phyloP scores from a whole-genome alignment of 2,329 filamentous ascomycete genomes.

The Cladophialophora chaetospira region DNA sequence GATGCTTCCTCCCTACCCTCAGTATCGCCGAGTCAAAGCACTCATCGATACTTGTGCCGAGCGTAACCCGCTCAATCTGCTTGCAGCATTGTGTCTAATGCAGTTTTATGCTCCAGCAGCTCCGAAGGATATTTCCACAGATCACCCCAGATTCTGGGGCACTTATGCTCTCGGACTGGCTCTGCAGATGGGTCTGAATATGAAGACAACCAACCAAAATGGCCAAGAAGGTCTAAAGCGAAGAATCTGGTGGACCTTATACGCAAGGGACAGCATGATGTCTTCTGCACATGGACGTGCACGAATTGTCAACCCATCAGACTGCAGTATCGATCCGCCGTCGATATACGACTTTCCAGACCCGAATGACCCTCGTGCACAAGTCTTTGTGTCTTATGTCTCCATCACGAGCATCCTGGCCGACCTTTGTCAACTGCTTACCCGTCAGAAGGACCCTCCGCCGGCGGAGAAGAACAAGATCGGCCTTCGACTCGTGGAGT shows the following conservation, averaged over 20 bases:
- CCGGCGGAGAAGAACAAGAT: conserved; percentile 6
- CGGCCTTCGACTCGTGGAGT: conserved; percentile 12
- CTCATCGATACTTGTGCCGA: conserved; percentile 20
- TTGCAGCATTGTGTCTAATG: conserved; percentile 19
- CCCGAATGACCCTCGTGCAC: conserved; percentile 13
- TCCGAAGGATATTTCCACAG: conserved; percentile 21
- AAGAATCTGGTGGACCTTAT: conserved; percentile 24
- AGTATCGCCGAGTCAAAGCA: conserved; percentile 20
- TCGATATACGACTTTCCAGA: conserved; percentile 20
- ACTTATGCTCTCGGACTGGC: conserved; percentile 20
- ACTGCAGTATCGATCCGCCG: conserved; percentile 16
- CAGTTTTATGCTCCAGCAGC: conserved; percentile 21
- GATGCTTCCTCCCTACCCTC: neutral
- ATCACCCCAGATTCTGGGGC: conserved; percentile 20
- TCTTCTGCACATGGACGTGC: conserved; percentile 21
- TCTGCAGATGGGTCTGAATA: conserved; percentile 22
- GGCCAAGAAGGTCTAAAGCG: conserved; percentile 12
- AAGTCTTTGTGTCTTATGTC: conserved; percentile 22
- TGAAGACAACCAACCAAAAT: conserved; percentile 2
- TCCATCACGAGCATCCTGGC: conserved; percentile 17
- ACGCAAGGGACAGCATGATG: conserved; percentile 22
- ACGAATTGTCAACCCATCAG: conserved; percentile 15
- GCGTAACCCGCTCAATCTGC: conserved; percentile 20
- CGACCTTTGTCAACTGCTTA: conserved; percentile 19
- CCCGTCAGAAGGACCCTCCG: conserved; percentile 9